Evolutionary conservation across 345 rosid species (phyloP).

Genomic region (Hypericum androsaemum): DNA sequence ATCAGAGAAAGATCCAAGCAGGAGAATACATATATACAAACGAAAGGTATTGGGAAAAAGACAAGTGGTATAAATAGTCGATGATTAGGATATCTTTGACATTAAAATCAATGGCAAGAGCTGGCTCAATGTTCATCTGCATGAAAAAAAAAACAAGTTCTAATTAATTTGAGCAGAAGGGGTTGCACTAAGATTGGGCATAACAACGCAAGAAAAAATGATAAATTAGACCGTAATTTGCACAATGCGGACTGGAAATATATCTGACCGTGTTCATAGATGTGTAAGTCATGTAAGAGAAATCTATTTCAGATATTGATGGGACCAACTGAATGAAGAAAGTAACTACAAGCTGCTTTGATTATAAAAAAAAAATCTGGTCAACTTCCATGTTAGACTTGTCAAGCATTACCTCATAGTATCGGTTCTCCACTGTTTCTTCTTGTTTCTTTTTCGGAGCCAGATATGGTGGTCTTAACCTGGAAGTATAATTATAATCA

Average conservation of each 20-base stretch:
- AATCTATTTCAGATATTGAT: no score
- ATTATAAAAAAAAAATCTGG: background rate
- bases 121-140: slow-evolving; percentile 70
- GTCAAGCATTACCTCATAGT: slow-evolving; percentile 40
- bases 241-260: no score
- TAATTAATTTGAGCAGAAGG: slow-evolving; percentile 13
- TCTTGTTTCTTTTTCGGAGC: slow-evolving; percentile 54
- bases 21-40: no score
- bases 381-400: background rate
- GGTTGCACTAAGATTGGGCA: background rate
- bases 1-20: no score
- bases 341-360: background rate
- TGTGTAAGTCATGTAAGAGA: no score
- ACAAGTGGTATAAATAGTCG: background rate
- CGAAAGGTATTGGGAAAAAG: background rate
- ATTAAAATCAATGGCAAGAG: slow-evolving; percentile 77
- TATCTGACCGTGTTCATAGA: no score
- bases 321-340: no score
- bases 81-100: slow-evolving; percentile 73
- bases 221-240: background rate
- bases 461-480: slow-evolving; percentile 51
- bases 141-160: slow-evolving; percentile 16
- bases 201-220: background rate
- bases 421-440: slow-evolving; percentile 23
- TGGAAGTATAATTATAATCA: slow-evolving; percentile 15